Evolutionary conservation across 2,329 filamentous ascomycete genomes (phyloP), one percentile per base, ranked within the genome.

Genomic region (Paecilomyces sp.): DNA sequence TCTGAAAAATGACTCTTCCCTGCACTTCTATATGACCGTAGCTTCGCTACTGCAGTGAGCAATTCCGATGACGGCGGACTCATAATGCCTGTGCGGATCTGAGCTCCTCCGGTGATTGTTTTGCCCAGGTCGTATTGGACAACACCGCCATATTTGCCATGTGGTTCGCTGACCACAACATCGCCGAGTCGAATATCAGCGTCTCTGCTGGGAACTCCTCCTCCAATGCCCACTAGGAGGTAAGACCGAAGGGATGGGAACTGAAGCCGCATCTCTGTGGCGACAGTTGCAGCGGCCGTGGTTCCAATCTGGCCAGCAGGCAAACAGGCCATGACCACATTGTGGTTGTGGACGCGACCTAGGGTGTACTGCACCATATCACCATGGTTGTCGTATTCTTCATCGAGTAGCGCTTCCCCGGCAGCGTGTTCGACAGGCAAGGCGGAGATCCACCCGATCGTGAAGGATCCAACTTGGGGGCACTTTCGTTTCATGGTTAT

Each of bases 221-320:
- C 73, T 0, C 74, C 77, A 41, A 81, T 75, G 18, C 78, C 78
- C 0, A 81, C 77, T 70, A 81, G 72, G 1, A 81, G 66, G 2
- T 71, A 68, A 28, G 64, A 55, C 15, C 59, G 31, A 12, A 67
- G 60, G 13, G 57, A 62, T 47, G 62, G 64, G 56, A 65, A 72
- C 50, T 41, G 60, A 12, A 33, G 59, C 57, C 52, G 28, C 33
- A 69, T 59, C 12, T 63, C 52, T 9, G 56, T 54, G 2, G 63
- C 64, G 0, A 66, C 61, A 1, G 36, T 50, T 1, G 65, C 61
- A 5, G 65, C 59, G 2, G 64, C 60, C 2, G 34, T 59, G 9
- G 60, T 76, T 12, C 76, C 76, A 50, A 70, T 70, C 22, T 62
- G 61, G 22, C 74, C 69, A 25, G 64, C 65, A 8, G 68, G 72